Evolutionary conservation across 1,284 basidiomycete genomes (phyloP).

Genomic region (Pyrrhoderma lamaoense): DNA sequence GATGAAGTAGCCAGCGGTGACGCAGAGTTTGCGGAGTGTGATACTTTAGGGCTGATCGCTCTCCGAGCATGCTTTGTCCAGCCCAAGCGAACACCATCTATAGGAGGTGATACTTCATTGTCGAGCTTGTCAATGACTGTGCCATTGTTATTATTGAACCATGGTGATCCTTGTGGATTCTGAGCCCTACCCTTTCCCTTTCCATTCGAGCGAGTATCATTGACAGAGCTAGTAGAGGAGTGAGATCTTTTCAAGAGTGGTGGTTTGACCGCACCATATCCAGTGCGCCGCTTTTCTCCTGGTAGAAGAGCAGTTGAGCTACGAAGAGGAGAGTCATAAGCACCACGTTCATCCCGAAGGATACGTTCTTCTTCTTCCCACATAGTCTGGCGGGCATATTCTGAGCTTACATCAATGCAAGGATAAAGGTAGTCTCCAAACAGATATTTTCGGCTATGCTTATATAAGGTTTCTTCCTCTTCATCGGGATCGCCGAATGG

Average conservation of each 20-base stretch:
- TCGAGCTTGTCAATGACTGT: slow-evolving; percentile 37
- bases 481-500: slow-evolving; percentile 57
- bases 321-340: slow-evolving; percentile 56
- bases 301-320: slow-evolving; percentile 37
- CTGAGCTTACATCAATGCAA: slow-evolving; percentile 77
- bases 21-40: slow-evolving; percentile 1
- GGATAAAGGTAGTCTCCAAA: slow-evolving; percentile 95
- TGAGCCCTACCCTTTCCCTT: slow-evolving; percentile 22
- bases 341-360: slow-evolving; percentile 57
- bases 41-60: slow-evolving; percentile 19
- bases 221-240: slow-evolving; percentile 8
- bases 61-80: slow-evolving; percentile 36
- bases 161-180: slow-evolving; percentile 14
- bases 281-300: slow-evolving; percentile 31
- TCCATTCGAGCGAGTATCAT: slow-evolving; percentile 15
- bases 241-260: slow-evolving; percentile 17
- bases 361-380: slow-evolving; percentile 71
- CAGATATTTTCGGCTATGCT: slow-evolving; percentile 61
- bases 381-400: slow-evolving; percentile 55
- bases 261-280: slow-evolving; percentile 51
- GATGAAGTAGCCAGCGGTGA: slow-evolving; percentile 16
- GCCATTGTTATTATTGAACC: neutral
- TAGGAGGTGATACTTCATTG: slow-evolving; percentile 27
- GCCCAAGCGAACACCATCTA: slow-evolving; percentile 33
- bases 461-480: slow-evolving; percentile 65